Evolutionary conservation across 345 rosid species (phyloP).

Genomic region (Carallia pectinifolia): DNA sequence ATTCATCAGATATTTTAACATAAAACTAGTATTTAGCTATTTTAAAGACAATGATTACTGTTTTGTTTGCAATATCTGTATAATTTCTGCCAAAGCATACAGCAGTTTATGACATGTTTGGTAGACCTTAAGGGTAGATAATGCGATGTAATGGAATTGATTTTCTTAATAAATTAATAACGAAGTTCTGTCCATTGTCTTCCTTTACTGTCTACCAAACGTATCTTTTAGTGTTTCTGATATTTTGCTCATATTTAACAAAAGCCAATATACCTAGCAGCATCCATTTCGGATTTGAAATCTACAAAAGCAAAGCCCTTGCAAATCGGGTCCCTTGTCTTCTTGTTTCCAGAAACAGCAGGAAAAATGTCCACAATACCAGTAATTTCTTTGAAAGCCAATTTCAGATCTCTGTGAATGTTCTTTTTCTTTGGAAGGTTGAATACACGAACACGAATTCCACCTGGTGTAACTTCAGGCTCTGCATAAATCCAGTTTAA

Average conservation of each 20-base stretch:
- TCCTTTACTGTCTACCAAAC: neutral
- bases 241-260: neutral
- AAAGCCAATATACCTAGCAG: conserved; percentile 50
- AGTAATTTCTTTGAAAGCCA: conserved; percentile 58
- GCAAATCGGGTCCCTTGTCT: conserved; percentile 85
- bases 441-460: conserved; percentile 52
- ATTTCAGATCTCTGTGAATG: conserved; percentile 70
- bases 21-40: no score
- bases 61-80: no score
- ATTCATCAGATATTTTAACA: no score
- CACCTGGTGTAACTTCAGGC: conserved; percentile 39
- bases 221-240: neutral
- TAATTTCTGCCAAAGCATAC: no score
- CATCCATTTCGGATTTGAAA: conserved; percentile 63
- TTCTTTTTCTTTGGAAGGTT: conserved; percentile 96
- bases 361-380: conserved; percentile 65
- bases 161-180: no score
- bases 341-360: conserved; percentile 75
- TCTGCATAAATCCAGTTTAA: conserved; percentile 31
- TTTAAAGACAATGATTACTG: no score
- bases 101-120: no score
- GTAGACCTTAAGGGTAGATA: no score
- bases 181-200: neutral
- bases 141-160: no score
- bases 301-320: conserved; percentile 75